Percentiles rank a stretch among this genome's conserved stretches.
Conservation (phyloP, 1,284 basidiomycete genomes). For the Pascua guehoae region DNA sequence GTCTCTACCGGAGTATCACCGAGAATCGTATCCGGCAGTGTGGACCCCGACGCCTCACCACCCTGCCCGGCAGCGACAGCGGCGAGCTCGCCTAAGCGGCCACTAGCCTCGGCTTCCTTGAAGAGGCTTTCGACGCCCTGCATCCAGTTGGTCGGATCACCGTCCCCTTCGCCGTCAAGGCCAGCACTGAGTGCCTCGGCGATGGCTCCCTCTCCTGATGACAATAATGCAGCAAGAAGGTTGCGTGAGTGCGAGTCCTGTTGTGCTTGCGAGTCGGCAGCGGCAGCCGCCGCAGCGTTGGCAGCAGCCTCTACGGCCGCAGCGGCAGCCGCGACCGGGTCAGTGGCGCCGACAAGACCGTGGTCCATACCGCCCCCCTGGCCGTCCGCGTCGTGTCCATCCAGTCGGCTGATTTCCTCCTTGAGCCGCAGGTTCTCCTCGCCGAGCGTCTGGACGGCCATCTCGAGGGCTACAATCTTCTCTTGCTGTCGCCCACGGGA, state of each 20-base stretch:
- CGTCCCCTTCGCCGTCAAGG: too few species aligned
- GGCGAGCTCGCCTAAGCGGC: constrained; percentile 40
- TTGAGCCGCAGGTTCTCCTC: constrained; percentile 43
- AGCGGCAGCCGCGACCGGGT: constrained; percentile 2
- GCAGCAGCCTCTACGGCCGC: too few species aligned
- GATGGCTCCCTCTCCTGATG: too few species aligned
- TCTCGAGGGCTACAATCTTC: constrained; percentile 34
- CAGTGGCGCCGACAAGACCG: constrained; percentile 4
- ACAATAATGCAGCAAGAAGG: not conserved
- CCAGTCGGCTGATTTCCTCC: constrained; percentile 34
- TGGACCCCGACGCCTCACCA: constrained; percentile 5
- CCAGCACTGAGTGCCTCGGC: too few species aligned
- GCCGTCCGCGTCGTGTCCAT: constrained; percentile 11
- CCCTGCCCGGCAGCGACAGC: constrained; percentile 34
- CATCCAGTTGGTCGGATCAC: constrained; percentile 30
- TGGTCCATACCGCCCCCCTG: constrained; percentile 6
- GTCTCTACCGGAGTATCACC: too few species aligned
- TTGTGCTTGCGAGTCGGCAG: too few species aligned
- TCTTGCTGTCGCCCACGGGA: constrained; percentile 38
- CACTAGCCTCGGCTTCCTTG: constrained; percentile 33
- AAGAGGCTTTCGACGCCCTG: constrained; percentile 36
- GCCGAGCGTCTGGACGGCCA: constrained; percentile 28
- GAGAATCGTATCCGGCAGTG: too few species aligned
- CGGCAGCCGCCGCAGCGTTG: too few species aligned
- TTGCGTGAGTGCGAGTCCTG: constrained; percentile 11